A percentile compares a stretch with the other conserved stretches of the same genome.
Conservation (phyloP, 805 yeast species). For the Wickerhamomyces bisporus region DNA sequence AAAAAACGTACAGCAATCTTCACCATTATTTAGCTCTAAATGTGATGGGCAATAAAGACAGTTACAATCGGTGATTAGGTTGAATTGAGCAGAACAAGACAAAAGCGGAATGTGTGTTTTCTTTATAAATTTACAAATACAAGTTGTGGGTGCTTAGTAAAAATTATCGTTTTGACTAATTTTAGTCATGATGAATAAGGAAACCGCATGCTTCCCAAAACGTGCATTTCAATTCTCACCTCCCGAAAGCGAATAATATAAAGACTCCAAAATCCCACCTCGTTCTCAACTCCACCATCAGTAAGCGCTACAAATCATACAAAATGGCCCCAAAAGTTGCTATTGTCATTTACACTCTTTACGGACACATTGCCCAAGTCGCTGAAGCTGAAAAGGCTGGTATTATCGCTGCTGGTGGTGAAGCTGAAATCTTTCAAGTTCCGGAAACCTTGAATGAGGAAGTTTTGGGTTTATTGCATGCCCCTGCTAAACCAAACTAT, state of each 20-base stretch:
- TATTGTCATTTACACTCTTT: slow-evolving; percentile 73
- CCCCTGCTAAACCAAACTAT: slow-evolving; percentile 51
- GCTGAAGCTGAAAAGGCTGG: slow-evolving; percentile 71
- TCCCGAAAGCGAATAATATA: too few species aligned
- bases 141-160: too few species aligned
- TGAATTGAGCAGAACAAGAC: neutral
- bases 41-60: too few species aligned
- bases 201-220: too few species aligned
- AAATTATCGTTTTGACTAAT: neutral
- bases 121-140: neutral
- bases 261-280: neutral
- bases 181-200: neutral
- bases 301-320: neutral
- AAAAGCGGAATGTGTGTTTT: neutral
- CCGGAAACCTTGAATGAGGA: slow-evolving; percentile 71
- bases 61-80: too few species aligned
- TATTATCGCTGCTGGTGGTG: slow-evolving; percentile 62
- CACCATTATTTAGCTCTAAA: slow-evolving; percentile 19
- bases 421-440: slow-evolving; percentile 70
- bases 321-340: slow-evolving; percentile 31
- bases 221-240: neutral
- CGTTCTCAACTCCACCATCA: neutral
- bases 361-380: slow-evolving; percentile 68
- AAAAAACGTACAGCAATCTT: slow-evolving; percentile 30
- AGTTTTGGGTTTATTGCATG: slow-evolving; percentile 57